Evolutionary conservation across 768 basidiomycete genomes (phyloP).

Genomic region (Mycena rebaudengoi): DNA sequence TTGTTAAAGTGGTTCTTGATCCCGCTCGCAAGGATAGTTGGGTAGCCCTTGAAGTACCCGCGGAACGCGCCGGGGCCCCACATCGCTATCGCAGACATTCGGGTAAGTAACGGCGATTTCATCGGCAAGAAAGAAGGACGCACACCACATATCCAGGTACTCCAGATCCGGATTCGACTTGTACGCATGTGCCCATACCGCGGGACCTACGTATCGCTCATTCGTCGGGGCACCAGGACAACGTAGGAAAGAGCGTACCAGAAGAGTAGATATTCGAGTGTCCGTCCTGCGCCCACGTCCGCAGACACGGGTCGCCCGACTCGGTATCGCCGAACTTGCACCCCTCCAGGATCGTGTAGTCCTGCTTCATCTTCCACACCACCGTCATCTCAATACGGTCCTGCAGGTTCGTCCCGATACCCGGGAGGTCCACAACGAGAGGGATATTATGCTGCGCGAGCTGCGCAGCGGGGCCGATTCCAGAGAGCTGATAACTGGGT

Average conservation of each 20-base stretch:
- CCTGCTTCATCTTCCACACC: slow-evolving; percentile 16
- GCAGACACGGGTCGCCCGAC: slow-evolving; percentile 6
- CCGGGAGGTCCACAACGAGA: slow-evolving; percentile 14
- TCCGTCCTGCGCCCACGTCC: neutral
- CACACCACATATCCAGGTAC: slow-evolving; percentile 19
- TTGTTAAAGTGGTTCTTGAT: slow-evolving; percentile 16
- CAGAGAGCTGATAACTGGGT: slow-evolving; percentile 44
- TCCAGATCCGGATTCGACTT: neutral
- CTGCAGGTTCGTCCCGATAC: slow-evolving; percentile 46
- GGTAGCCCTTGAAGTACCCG: slow-evolving; percentile 19
- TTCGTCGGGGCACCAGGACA: neutral
- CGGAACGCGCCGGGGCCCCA: slow-evolving; percentile 20
- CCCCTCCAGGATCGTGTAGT: slow-evolving; percentile 16
- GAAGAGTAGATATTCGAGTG: slow-evolving; percentile 19
- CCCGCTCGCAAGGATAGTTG: neutral
- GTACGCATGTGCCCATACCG: slow-evolving; percentile 12
- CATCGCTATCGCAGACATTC: neutral
- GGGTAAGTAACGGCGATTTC: neutral
- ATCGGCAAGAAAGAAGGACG: neutral
- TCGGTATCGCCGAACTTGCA: slow-evolving; percentile 11
- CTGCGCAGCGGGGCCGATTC: slow-evolving; percentile 25
- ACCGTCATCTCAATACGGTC: slow-evolving; percentile 34
- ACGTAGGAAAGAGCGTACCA: neutral
- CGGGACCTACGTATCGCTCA: neutral
- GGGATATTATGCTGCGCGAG: slow-evolving; percentile 8